These are phyloP conservation scores for Yamadazyma songkhlaensis DNA, from an alignment of 1,139 yeast genomes.

Conservation along the genomic window DNA sequence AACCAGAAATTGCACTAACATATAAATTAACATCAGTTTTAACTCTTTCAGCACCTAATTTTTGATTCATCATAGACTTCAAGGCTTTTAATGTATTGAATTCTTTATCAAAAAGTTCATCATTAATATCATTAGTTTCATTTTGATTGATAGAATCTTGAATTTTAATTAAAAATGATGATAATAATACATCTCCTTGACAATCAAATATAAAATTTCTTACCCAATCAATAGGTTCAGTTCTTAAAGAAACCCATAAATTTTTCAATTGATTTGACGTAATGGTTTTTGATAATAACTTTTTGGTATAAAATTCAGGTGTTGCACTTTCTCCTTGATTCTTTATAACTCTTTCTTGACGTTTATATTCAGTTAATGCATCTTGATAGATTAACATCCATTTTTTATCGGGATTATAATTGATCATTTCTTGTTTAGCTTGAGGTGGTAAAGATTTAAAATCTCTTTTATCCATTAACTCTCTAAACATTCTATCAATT, in stretches of 20 bases:
- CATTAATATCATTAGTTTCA: conserved; percentile 37
- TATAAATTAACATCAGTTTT: conserved; percentile 40
- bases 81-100: conserved; percentile 46
- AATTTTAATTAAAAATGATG: conserved; percentile 37
- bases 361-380: conserved; percentile 69
- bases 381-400: conserved; percentile 94
- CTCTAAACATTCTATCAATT: conserved; percentile 63
- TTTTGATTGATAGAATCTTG: conserved; percentile 35
- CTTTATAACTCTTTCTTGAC: conserved; percentile 39
- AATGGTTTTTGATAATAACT: conserved; percentile 67
- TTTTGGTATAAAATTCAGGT: conserved; percentile 78
- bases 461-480: conserved; percentile 78
- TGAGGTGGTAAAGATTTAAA: conserved; percentile 74
- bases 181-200: conserved; percentile 86
- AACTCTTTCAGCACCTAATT: conserved; percentile 42
- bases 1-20: conserved; percentile 43
- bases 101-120: conserved; percentile 49
- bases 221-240: conserved; percentile 93
- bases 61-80: conserved; percentile 48
- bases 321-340: conserved; percentile 41
- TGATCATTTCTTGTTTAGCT: conserved; percentile 76
- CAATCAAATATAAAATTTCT: conserved; percentile 66
- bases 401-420: conserved; percentile 74
- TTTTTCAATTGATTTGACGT: conserved; percentile 73
- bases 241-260: conserved; percentile 85